Percentiles rank a stretch among this genome's conserved stretches.
Conservation (phyloP, 352 stramenopile species). For the Globisporangium acanthophoron region DNA sequence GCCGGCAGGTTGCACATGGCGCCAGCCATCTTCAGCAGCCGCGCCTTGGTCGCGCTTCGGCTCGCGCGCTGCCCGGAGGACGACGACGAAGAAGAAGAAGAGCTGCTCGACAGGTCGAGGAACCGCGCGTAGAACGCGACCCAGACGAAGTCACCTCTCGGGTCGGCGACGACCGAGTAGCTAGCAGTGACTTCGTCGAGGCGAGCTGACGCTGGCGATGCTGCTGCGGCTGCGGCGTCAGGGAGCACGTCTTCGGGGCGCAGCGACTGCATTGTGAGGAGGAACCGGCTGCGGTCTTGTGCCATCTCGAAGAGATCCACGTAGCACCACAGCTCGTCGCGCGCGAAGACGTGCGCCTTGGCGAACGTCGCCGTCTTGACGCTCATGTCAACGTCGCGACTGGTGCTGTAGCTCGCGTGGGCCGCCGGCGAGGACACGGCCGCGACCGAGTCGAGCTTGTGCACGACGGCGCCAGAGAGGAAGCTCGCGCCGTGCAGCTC, state of each 20-base stretch:
- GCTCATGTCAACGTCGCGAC: constrained; percentile 7
- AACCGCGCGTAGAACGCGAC: constrained; percentile 32
- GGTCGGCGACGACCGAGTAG: constrained; percentile 17
- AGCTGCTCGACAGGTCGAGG: neutral
- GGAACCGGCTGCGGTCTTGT: constrained; percentile 11
- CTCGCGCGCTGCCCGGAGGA: constrained; percentile 6
- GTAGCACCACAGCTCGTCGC: constrained; percentile 28
- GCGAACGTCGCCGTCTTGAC: constrained; percentile 32
- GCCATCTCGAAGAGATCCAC: constrained; percentile 20
- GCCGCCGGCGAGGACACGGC: neutral
- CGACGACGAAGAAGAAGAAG: neutral
- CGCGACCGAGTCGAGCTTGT: constrained; percentile 8
- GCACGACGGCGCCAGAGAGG: constrained; percentile 17
- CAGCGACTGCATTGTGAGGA: constrained; percentile 27
- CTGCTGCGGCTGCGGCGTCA: constrained; percentile 20
- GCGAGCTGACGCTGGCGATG: neutral
- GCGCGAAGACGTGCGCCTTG: constrained; percentile 18
- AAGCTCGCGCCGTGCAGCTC: constrained; percentile 29
- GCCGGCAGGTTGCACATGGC: constrained; percentile 21
- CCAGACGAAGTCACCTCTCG: constrained; percentile 13
- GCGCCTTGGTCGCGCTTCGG: constrained; percentile 15
- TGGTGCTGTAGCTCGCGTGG: neutral
- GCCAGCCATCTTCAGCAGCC: constrained; percentile 22
- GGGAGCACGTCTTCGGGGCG: constrained; percentile 14
- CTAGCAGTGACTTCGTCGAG: constrained; percentile 12